These are phyloP conservation scores for Talaromyces atroroseus DNA, from an alignment of 2,329 filamentous ascomycete species.

Conservation along the genomic window DNA sequence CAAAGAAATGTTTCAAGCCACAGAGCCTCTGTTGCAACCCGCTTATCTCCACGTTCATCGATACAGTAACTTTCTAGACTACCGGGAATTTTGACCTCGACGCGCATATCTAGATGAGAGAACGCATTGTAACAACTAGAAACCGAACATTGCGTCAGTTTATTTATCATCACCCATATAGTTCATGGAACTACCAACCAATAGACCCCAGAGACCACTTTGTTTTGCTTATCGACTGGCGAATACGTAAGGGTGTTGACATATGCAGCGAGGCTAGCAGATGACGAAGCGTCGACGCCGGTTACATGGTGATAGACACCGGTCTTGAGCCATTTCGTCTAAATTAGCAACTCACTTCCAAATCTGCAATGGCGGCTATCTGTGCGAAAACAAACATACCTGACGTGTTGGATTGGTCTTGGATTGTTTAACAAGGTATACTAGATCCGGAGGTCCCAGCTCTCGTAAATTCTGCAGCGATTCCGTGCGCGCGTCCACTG, in stretches of 20 bases:
- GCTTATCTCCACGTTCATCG: constrained; percentile 92
- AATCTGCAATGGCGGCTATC: constrained; percentile 3
- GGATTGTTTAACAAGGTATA: constrained; percentile 81
- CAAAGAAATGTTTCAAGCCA: constrained; percentile 98
- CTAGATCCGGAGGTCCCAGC: constrained; percentile 89
- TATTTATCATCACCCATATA: not conserved
- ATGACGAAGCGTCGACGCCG: constrained; percentile 93
- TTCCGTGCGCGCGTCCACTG: constrained; percentile 88
- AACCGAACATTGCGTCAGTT: not conserved
- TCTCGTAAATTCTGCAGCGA: constrained; percentile 79
- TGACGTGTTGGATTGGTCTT: constrained; percentile 54
- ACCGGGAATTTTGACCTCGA: constrained; percentile 94
- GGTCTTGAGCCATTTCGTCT: constrained; percentile 47
- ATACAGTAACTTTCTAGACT: constrained; percentile 97
- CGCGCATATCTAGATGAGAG: constrained; percentile 94
- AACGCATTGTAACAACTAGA: constrained; percentile 94
- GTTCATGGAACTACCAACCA: constrained; percentile 56
- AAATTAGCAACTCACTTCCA: not conserved
- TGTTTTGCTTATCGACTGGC: constrained; percentile 74
- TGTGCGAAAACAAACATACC: constrained; percentile 33
- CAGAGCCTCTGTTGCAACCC: constrained; percentile 84
- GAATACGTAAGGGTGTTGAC: constrained; percentile 96
- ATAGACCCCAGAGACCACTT: constrained; percentile 90
- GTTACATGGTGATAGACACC: constrained; percentile 98
- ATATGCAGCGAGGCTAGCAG: constrained; percentile 92